Conservation (phyloP, 306 rosid species). For the Gastrolobium bilobum region DNA sequence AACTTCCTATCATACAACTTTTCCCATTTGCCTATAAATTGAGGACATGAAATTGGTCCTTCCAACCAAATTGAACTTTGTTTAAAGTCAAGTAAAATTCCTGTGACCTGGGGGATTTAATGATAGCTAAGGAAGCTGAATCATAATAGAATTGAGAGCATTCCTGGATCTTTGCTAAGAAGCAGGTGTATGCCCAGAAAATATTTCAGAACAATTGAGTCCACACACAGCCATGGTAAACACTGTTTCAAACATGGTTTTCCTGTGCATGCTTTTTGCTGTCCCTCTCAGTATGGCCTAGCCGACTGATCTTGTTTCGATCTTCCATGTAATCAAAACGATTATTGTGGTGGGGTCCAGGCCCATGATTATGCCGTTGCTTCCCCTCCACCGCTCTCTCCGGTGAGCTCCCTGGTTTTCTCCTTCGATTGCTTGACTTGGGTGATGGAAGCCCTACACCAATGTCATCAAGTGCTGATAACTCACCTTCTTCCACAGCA, state of each 20-base stretch:
- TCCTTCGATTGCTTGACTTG: slow-evolving; percentile 74
- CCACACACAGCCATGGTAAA: neutral
- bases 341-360: slow-evolving; percentile 61
- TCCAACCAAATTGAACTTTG: slow-evolving; percentile 45
- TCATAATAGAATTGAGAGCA: slow-evolving; percentile 33
- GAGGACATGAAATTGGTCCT: slow-evolving; percentile 43
- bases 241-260: slow-evolving; percentile 63
- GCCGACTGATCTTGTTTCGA: slow-evolving; percentile 57
- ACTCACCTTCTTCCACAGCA: slow-evolving; percentile 93
- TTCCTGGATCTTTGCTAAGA: slow-evolving; percentile 9
- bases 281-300: slow-evolving; percentile 73
- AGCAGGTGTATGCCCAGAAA: slow-evolving; percentile 19
- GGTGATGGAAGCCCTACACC: slow-evolving; percentile 66
- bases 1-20: slow-evolving; percentile 46
- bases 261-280: slow-evolving; percentile 74
- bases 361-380: slow-evolving; percentile 60
- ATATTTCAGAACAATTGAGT: slow-evolving; percentile 18
- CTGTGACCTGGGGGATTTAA: slow-evolving; percentile 2
- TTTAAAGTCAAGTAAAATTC: slow-evolving; percentile 21
- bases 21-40: slow-evolving; percentile 46
- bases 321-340: slow-evolving; percentile 63
- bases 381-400: slow-evolving; percentile 66
- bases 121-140: slow-evolving; percentile 18
- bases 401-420: slow-evolving; percentile 81
- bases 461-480: slow-evolving; percentile 59